Percentiles rank a stretch among this genome's conserved stretches.
These are phyloP conservation scores for Passiflora organensis DNA, from an alignment of 345 rosid genomes.

Conservation along the genomic window DNA sequence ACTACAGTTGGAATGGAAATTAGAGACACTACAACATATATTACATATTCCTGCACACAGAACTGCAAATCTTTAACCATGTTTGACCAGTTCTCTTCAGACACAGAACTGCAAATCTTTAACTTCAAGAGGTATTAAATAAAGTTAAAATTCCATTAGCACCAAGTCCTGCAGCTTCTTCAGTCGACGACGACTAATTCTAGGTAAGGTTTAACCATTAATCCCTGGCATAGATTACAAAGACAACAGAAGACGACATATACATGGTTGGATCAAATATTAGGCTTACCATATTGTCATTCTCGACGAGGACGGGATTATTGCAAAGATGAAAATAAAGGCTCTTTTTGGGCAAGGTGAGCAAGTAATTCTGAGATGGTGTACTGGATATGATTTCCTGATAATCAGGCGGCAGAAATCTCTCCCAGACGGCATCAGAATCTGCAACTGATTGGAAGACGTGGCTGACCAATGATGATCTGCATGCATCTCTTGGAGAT, in stretches of 20 bases:
- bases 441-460: slow-evolving; percentile 7
- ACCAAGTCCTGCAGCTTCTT: not conserved
- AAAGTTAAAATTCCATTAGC: not conserved
- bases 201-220: no score
- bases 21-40: not conserved
- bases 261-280: not conserved
- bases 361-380: not conserved
- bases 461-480: slow-evolving; percentile 5
- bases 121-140: not conserved
- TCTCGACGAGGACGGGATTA: slow-evolving; percentile 6
- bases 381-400: not conserved
- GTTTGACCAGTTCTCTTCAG: not conserved
- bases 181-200: no score
- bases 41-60: no score
- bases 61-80: no score
- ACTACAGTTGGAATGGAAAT: not conserved
- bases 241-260: not conserved
- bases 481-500: slow-evolving; percentile 6
- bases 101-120: not conserved
- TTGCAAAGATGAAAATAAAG: slow-evolving; percentile 9
- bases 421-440: slow-evolving; percentile 10
- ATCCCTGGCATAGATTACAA: no score
- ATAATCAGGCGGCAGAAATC: not conserved
- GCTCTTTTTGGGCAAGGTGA: not conserved
- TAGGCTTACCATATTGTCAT: slow-evolving; percentile 1